A percentile compares a stretch with the other conserved stretches of the same genome.
These are phyloP conservation scores for Melaleuca quinquenervia DNA, from an alignment of 345 rosid genomes.

Conservation along the genomic window DNA sequence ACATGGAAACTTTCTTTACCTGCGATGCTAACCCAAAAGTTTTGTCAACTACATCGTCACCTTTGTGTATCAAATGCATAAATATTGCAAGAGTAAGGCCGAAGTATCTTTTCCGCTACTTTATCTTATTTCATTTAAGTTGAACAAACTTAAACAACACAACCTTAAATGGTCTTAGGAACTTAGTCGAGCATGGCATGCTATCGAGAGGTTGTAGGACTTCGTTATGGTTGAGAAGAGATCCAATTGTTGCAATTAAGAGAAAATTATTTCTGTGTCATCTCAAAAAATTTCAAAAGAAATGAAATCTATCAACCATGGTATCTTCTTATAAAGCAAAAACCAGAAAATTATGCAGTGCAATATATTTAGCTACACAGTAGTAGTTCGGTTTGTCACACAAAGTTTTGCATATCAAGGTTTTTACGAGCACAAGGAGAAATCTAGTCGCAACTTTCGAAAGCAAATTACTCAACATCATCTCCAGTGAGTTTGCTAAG, in stretches of 20 bases:
- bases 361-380: neutral
- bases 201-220: neutral
- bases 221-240: neutral
- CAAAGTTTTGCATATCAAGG: neutral
- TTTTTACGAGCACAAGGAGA: accelerated
- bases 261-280: neutral
- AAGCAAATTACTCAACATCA: neutral
- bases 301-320: neutral
- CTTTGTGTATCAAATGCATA: neutral
- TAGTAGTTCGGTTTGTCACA: neutral
- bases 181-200: neutral
- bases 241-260: neutral
- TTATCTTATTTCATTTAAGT: no score
- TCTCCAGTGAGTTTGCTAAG: neutral
- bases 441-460: neutral
- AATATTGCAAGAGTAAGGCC: neutral
- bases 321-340: neutral
- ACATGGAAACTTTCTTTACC: neutral
- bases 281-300: neutral
- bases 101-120: neutral
- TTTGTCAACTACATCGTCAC: neutral
- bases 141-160: neutral
- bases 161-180: no score
- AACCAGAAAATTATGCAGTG: no score
- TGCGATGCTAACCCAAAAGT: neutral